Percentiles rank a stretch among this genome's conserved stretches.
These are phyloP conservation scores for Gossypium laxum DNA, from an alignment of 441 rosid genomes.

Conservation along the genomic window DNA sequence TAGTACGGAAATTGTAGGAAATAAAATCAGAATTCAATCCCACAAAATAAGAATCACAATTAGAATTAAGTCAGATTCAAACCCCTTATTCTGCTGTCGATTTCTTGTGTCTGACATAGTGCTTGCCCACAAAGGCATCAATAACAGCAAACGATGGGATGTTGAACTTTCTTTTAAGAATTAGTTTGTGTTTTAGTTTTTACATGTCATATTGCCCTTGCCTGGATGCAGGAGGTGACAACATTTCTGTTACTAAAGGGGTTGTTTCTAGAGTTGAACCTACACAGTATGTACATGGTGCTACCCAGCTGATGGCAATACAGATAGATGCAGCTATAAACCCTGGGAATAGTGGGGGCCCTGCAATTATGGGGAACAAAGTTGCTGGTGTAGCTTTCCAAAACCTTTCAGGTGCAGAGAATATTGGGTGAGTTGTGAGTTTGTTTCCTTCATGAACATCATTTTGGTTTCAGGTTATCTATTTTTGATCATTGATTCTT, in stretches of 20 bases:
- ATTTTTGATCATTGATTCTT: neutral
- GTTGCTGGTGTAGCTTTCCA: conserved; percentile 86
- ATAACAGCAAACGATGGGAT: neutral
- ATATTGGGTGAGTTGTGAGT: conserved; percentile 56
- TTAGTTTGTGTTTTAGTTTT: neutral
- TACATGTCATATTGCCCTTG: neutral
- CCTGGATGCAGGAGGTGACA: conserved; percentile 56
- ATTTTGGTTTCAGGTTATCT: neutral
- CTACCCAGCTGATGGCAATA: conserved; percentile 75
- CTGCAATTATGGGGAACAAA: conserved; percentile 75
- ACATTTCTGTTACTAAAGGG: conserved; percentile 73
- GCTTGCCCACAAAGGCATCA: too few relatives aligned
- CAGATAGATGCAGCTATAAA: conserved; percentile 92
- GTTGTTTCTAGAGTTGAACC: conserved; percentile 82
- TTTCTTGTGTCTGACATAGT: too few relatives aligned
- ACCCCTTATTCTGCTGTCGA: too few relatives aligned
- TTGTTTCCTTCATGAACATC: neutral
- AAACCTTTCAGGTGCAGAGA: conserved; percentile 80
- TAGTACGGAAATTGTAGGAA: too few relatives aligned
- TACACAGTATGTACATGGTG: conserved; percentile 73
- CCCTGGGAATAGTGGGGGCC: conserved; percentile 81
- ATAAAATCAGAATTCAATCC: too few relatives aligned
- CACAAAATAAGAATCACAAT: too few relatives aligned
- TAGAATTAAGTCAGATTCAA: too few relatives aligned
- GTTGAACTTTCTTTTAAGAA: neutral